Evolutionary conservation across 129 eudicot species (phyloP).

Genomic region (Flaveria sonorensis): DNA sequence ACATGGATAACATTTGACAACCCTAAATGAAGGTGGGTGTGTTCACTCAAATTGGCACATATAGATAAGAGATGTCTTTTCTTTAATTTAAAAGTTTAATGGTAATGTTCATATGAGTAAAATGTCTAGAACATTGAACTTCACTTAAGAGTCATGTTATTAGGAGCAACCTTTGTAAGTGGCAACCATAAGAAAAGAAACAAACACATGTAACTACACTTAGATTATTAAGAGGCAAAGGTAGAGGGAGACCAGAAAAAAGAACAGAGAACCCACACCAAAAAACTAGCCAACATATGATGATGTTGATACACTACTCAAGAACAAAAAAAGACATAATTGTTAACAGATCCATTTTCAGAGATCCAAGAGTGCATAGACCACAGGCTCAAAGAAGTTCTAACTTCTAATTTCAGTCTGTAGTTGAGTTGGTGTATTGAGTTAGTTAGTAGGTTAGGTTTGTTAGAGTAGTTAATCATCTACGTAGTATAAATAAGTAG

Average conservation of each 20-base stretch:
- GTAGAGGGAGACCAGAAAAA: not conserved
- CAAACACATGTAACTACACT: not conserved
- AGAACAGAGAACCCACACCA: not conserved
- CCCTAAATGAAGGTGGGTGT: not conserved
- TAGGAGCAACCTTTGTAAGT: not conserved
- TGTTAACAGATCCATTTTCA: too few relatives aligned
- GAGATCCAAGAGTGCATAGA: too few relatives aligned
- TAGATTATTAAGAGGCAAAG: too few relatives aligned
- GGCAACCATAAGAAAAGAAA: not conserved
- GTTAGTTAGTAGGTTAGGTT: too few relatives aligned
- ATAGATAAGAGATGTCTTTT: not conserved
- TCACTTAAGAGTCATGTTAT: not conserved
- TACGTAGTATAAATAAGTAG: too few relatives aligned
- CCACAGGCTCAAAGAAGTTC: not conserved
- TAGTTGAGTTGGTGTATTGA: not conserved
- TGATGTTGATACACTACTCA: too few relatives aligned
- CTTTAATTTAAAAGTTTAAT: not conserved
- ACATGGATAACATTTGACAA: not conserved
- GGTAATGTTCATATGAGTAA: conserved; percentile 5
- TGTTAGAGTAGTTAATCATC: too few relatives aligned
- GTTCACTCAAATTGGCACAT: conserved; percentile 6
- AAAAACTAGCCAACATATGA: not conserved
- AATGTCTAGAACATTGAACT: not conserved
- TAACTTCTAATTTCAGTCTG: not conserved
- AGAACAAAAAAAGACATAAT: too few relatives aligned